These are phyloP conservation scores for Neospora caninum DNA, from an alignment of 169 alveolate genomes.

Conservation along the genomic window DNA sequence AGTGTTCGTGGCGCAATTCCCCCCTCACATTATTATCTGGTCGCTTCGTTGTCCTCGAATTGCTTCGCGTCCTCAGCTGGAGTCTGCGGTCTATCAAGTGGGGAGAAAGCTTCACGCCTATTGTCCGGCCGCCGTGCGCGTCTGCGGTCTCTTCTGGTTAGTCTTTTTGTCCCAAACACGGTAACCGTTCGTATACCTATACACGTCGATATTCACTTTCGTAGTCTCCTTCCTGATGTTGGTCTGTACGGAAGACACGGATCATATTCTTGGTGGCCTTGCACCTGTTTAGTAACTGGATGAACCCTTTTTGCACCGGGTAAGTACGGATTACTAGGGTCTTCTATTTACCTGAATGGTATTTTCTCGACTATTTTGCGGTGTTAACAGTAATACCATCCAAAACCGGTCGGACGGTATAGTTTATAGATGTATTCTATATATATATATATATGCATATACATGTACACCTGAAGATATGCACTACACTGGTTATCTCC, in stretches of 20 bases:
- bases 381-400: no score
- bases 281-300: neutral
- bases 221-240: no score
- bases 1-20: neutral
- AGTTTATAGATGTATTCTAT: no score
- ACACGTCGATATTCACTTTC: neutral
- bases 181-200: neutral
- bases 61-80: slow-evolving; percentile 5
- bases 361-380: no score
- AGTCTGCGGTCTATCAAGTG: neutral
- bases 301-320: no score
- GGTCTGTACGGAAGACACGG: no score
- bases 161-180: neutral
- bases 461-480: no score
- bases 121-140: neutral
- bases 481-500: neutral
- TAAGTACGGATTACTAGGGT: no score
- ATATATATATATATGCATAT: neutral
- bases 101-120: slow-evolving; percentile 7
- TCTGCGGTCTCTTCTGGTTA: neutral
- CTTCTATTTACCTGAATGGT: no score
- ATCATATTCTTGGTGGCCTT: no score
- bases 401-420: no score
- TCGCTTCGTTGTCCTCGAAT: neutral
- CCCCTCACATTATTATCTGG: neutral